These are phyloP conservation scores for Colletotrichum spaethianum DNA, from an alignment of 2,329 filamentous ascomycete genomes.

Conservation along the genomic window DNA sequence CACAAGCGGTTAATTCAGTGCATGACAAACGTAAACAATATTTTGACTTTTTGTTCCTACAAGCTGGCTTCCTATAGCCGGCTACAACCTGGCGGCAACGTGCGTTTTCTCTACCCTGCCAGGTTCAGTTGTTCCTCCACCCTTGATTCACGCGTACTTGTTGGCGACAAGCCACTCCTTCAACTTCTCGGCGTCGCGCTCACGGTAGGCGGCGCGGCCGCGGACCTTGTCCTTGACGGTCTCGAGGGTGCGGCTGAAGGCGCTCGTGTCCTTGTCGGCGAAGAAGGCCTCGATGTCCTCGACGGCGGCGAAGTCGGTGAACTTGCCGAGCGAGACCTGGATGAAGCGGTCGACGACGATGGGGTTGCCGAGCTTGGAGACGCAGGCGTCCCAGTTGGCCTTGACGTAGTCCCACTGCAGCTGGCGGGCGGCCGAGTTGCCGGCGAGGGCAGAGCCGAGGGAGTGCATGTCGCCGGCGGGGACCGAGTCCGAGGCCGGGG, in stretches of 20 bases:
- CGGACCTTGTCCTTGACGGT: constrained; percentile 90
- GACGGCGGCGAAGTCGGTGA: constrained; percentile 77
- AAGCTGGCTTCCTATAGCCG: neutral
- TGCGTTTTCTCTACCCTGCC: neutral
- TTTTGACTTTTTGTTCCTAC: constrained; percentile 1
- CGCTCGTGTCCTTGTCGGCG: constrained; percentile 84
- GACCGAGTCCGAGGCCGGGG: constrained; percentile 71
- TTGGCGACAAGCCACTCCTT: constrained; percentile 82
- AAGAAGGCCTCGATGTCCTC: constrained; percentile 90
- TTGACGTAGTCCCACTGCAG: constrained; percentile 90
- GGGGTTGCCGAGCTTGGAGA: constrained; percentile 83
- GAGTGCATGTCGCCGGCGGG: constrained; percentile 90
- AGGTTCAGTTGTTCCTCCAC: neutral
- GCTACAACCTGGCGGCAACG: constrained; percentile 25
- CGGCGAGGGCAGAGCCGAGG: constrained; percentile 79
- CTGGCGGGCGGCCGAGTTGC: constrained; percentile 80
- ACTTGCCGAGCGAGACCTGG: constrained; percentile 82
- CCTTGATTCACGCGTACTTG: constrained; percentile 52
- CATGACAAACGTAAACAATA: neutral
- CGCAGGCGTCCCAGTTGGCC: constrained; percentile 82
- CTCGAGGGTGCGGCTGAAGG: constrained; percentile 87
- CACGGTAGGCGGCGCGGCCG: constrained; percentile 85
- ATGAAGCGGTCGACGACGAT: constrained; percentile 93
- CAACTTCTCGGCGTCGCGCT: constrained; percentile 80
- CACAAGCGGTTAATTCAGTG: neutral